Conservation (phyloP, 805 yeast genomes). For the Spathaspora boniae region DNA sequence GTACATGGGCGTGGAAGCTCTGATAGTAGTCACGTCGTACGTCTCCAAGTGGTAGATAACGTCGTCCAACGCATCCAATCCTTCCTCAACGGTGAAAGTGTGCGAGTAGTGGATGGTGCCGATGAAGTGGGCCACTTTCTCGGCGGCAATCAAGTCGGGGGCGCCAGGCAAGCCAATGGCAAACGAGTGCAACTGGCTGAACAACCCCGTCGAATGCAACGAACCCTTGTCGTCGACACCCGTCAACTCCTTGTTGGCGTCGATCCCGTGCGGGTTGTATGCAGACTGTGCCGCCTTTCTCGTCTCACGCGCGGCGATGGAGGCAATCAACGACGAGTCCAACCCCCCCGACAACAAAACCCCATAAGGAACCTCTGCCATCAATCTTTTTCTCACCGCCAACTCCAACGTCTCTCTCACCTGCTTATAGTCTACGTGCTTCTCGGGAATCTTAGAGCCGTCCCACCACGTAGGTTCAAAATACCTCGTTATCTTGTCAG, state of each 20-base stretch:
- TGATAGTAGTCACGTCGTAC: slow-evolving; percentile 95
- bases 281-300: slow-evolving; percentile 56
- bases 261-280: slow-evolving; percentile 45
- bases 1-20: slow-evolving; percentile 99
- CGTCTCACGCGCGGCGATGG: slow-evolving; percentile 97
- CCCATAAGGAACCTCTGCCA: slow-evolving; percentile 99
- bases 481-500: slow-evolving; percentile 83
- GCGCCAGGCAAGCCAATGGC: slow-evolving; percentile 98
- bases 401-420: slow-evolving; percentile 82
- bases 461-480: slow-evolving; percentile 96
- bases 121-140: slow-evolving; percentile 92
- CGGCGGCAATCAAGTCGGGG: slow-evolving; percentile 95
- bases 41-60: slow-evolving; percentile 96
- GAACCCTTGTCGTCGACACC: slow-evolving; percentile 92
- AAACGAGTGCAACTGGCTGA: slow-evolving; percentile 78
- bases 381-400: slow-evolving; percentile 97
- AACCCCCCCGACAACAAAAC: slow-evolving; percentile 96
- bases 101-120: slow-evolving; percentile 98
- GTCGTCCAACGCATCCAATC: slow-evolving; percentile 91
- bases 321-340: slow-evolving; percentile 93
- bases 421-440: slow-evolving; percentile 65
- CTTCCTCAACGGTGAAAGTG: slow-evolving; percentile 95
- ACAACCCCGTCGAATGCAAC: slow-evolving; percentile 66
- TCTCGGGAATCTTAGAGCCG: slow-evolving; percentile 66
- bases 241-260: slow-evolving; percentile 69